Conservation (phyloP, 2,329 filamentous ascomycete species). For the Capronia coronata region DNA sequence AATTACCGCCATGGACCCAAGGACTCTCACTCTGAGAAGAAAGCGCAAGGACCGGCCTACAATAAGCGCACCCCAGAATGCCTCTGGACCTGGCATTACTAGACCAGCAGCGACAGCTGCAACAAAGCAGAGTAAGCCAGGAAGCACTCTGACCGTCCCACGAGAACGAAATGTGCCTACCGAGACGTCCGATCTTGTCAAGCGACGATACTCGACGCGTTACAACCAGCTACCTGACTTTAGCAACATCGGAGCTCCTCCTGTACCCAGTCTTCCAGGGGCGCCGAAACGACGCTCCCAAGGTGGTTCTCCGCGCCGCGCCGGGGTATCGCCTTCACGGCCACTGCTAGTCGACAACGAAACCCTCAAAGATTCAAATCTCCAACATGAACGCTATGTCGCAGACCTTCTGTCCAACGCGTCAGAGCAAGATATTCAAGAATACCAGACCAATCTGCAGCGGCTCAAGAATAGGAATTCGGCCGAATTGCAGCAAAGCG, state of each 20-base stretch:
- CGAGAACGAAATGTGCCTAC: conserved; percentile 34
- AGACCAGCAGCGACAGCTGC: too few relatives aligned
- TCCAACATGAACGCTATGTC: conserved; percentile 68
- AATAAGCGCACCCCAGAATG: conserved; percentile 51
- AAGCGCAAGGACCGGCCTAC: conserved; percentile 52
- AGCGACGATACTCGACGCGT: conserved; percentile 86
- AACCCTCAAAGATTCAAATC: conserved; percentile 69
- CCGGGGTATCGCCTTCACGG: conserved; percentile 45
- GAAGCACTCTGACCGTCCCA: conserved; percentile 33
- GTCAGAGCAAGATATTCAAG: conserved; percentile 76
- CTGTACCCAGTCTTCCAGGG: conserved; percentile 59
- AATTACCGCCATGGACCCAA: conserved; percentile 28
- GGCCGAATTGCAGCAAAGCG: conserved; percentile 83
- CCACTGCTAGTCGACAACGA: conserved; percentile 67
- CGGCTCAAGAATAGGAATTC: conserved; percentile 72
- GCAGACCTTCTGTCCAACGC: conserved; percentile 70
- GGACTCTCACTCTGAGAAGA: conserved; percentile 58
- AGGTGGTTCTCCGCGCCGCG: conserved; percentile 49
- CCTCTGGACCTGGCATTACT: conserved; percentile 35
- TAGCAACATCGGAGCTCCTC: conserved; percentile 60
- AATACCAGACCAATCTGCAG: conserved; percentile 69
- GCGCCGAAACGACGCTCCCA: conserved; percentile 44
- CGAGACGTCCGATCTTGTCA: conserved; percentile 71
- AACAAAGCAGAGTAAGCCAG: conserved; percentile 33
- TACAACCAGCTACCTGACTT: conserved; percentile 72